Conservation (phyloP, 352 stramenopile species). For the Globisporangium nunn region DNA sequence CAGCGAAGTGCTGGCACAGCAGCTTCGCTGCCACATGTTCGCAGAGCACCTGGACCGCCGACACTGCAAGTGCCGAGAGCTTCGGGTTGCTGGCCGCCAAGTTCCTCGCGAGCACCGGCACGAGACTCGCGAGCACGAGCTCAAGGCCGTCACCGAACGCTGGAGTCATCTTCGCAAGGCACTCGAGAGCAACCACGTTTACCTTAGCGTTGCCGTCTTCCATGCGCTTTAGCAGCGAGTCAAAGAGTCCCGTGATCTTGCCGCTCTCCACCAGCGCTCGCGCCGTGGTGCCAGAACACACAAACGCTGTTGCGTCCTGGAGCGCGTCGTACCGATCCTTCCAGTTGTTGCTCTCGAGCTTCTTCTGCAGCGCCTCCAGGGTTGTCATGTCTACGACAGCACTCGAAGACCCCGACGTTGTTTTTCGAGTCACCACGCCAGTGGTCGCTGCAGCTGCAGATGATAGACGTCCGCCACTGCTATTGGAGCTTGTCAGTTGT, state of each 20-base stretch:
- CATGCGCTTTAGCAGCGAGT: slow-evolving; percentile 56
- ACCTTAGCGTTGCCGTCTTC: slow-evolving; percentile 79
- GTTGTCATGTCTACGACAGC: slow-evolving; percentile 25
- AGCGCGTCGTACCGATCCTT: slow-evolving; percentile 72
- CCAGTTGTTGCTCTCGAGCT: slow-evolving; percentile 70
- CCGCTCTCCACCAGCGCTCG: slow-evolving; percentile 24
- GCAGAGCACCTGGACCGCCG: slow-evolving; percentile 39
- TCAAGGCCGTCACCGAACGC: slow-evolving; percentile 47
- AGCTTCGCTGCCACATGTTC: slow-evolving; percentile 33
- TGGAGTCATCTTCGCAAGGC: slow-evolving; percentile 41
- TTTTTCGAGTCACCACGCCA: background rate
- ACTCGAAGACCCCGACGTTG: background rate
- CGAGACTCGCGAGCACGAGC: slow-evolving; percentile 42
- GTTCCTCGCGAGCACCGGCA: slow-evolving; percentile 49
- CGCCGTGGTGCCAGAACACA: slow-evolving; percentile 15
- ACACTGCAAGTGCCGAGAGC: slow-evolving; percentile 32
- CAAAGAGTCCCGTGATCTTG: slow-evolving; percentile 58
- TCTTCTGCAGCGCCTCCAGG: slow-evolving; percentile 31
- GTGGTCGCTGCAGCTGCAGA: background rate
- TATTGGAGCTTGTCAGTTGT: background rate
- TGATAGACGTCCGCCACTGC: background rate
- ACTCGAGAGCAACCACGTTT: slow-evolving; percentile 47
- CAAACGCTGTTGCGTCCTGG: slow-evolving; percentile 27
- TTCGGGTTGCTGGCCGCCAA: slow-evolving; percentile 49
- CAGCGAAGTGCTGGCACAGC: slow-evolving; percentile 50